phyloP scores from a whole-genome alignment of 768 basidiomycete genomes.

The Suillus alpinus region DNA sequence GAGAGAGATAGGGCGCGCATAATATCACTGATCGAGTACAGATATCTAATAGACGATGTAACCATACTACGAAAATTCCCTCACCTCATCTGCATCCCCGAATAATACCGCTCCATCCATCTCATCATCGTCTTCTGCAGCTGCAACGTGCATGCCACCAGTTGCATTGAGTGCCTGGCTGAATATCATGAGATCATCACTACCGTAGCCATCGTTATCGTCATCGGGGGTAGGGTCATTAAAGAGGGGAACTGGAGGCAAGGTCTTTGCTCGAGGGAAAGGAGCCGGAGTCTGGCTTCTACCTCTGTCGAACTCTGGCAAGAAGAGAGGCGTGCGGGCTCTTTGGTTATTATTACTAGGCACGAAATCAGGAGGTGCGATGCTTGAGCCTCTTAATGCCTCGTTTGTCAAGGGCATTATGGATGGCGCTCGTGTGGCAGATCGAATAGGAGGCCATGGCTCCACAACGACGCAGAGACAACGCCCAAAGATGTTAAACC shows the following conservation, averaged over 20 bases:
- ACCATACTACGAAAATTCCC: conserved; percentile 45
- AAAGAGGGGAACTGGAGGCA: conserved; percentile 45
- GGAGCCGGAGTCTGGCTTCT: conserved; percentile 39
- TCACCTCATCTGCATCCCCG: conserved; percentile 79
- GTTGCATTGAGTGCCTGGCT: conserved; percentile 67
- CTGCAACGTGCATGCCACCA: conserved; percentile 54
- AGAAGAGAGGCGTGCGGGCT: conserved; percentile 66
- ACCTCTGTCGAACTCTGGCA: conserved; percentile 57
- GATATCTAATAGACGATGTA: conserved; percentile 13
- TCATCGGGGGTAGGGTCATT: conserved; percentile 29
- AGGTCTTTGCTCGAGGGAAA: conserved; percentile 19
- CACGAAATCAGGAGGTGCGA: conserved; percentile 32
- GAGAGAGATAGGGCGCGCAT: conserved; percentile 75
- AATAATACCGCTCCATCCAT: conserved; percentile 72
- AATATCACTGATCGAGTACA: conserved; percentile 9
- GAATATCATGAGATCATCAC: conserved; percentile 66
- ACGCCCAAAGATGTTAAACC: conserved; percentile 66
- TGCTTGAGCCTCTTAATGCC: conserved; percentile 28
- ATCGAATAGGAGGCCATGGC: conserved; percentile 63
- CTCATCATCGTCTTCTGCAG: conserved; percentile 72
- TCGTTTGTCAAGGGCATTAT: conserved; percentile 24
- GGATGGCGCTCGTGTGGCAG: conserved; percentile 31
- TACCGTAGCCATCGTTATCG: conserved; percentile 34
- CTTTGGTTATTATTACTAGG: conserved; percentile 28
- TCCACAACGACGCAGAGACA: conserved; percentile 84